Evolutionary conservation across 2,329 filamentous ascomycete species (phyloP), one percentile per base, ranked within the genome.

Genomic region (Lomentospora prolificans): DNA sequence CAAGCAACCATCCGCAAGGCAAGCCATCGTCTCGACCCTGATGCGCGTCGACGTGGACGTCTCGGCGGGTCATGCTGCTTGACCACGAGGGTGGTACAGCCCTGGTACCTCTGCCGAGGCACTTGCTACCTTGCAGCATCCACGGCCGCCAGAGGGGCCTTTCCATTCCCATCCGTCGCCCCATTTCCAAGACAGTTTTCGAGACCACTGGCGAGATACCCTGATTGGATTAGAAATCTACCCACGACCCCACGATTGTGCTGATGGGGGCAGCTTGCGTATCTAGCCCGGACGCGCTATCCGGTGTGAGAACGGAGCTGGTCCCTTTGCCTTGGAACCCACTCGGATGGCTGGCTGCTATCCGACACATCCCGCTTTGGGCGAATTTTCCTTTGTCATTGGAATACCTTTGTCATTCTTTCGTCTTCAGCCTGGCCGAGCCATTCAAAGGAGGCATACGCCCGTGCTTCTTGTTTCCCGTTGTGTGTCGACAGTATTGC

Each of bases 11-110:
- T 12, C 19, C 5, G 10, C 44, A 25, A 48, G 44, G 44, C 17
- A 25, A 19, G 12, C 22, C 17, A 9, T 48, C 44, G 19, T 25
- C 44, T 4, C 8, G 19, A 22, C 19, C 12, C 10, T 48, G 10
- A 48, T 48, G 44, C 44, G 44, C 44, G 44, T 48, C 44, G 44
- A 48, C 44, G 44, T 48, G 44, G 44, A 48, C 44, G 17, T 48
- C 22, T 48, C 12, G 44, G 17, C 22, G 22, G 8, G 44, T 48
- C 44, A 48, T 48, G 22, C 17, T 22, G 22, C 22, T 48, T 22
- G 44, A 25, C 44, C 44, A 25, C 24, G 44, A 48, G 44, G 22
- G 22, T 22, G 22, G 44, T 48, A 48, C 44, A 22, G 4, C 12
- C 22, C 44, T 12, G 8, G 17, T 22, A 22, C 22, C 44, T 22